Evolutionary conservation across 176 grass and related monocot species (phyloP), one percentile per base, ranked within the genome.

Genomic region (Oryza officinalis): DNA sequence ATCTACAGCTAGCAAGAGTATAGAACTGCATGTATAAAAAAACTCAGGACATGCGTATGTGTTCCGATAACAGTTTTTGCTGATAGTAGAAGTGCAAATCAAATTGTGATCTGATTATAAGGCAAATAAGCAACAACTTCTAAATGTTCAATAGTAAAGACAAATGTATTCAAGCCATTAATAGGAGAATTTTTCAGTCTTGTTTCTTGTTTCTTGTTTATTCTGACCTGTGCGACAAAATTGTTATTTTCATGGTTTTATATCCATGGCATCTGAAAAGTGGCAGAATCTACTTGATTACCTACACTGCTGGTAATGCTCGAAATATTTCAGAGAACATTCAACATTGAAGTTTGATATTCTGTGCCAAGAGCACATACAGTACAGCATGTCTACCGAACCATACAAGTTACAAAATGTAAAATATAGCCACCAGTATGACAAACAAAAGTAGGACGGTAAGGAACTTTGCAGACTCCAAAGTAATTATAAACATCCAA

Each of bases 1-100:
- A 79, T 71, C 75, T 86, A 83, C 60, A 75, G 61, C 76, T 80
- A 86, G 67, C 40, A 72, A 79, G 40, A 79, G n/a, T 15, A 3
- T 11, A 64, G 41, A 17, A 14, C 85, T 82, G 72, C 78, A 86
- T 67, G 30, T 50, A 65, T 50, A 64, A 49, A 79, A 86, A 7
- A 80, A 23, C 38, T 50, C 6, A 73, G 59, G 28, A 20, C n/a
- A 2, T 26, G 15, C 8, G 47, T 45, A 65, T 65, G 59, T 15
- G 12, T 73, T 65, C 68, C n/a, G 4, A 73, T 71, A 41, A 49
- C 41, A 32, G 2, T 20, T 46, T 41, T 74, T n/a, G 41, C 26
- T 35, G 70, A 80, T 27, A 28, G 61, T 46, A 67, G 65, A 57
- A 37, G 50, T 50, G 18, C 70, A 80, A 52, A 75, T 17, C 2